phyloP scores from a whole-genome alignment of 208 protist species.

The Blechomonas ayalai region DNA sequence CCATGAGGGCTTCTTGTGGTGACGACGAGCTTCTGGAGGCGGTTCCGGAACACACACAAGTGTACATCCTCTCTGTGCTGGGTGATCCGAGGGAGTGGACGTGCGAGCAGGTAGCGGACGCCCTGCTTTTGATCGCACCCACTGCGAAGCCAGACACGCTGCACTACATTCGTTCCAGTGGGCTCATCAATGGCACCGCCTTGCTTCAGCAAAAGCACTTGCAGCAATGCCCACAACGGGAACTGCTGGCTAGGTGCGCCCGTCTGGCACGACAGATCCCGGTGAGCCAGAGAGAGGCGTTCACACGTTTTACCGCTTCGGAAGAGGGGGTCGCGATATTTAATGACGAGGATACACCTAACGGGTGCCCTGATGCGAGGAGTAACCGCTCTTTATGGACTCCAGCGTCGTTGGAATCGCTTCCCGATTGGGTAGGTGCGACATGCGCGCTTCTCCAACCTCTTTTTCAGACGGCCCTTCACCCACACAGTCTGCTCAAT shows the following conservation, averaged over 20 bases:
- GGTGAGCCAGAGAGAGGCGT: conserved; percentile 5
- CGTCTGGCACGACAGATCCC: conserved; percentile 8
- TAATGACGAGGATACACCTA: background rate
- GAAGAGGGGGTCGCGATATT: background rate
- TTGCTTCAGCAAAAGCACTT: too few species aligned
- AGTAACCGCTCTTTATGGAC: background rate
- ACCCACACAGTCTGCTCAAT: conserved; percentile 5
- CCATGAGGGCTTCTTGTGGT: conserved; percentile 7
- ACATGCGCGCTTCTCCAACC: conserved; percentile 14
- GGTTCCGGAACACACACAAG: conserved; percentile 11
- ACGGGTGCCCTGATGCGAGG: background rate
- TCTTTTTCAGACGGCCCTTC: conserved; percentile 11
- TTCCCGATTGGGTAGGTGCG: conserved; percentile 12
- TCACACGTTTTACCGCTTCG: conserved; percentile 2
- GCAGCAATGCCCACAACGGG: too few species aligned
- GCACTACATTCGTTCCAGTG: too few species aligned
- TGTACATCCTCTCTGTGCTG: conserved; percentile 5
- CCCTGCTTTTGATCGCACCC: conserved; percentile 8
- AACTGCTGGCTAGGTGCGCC: too few species aligned
- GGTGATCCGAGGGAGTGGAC: conserved; percentile 16
- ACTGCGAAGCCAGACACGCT: conserved; percentile 6
- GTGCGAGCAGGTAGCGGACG: conserved; percentile 11
- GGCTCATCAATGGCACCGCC: too few species aligned
- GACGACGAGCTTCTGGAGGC: conserved; percentile 8
- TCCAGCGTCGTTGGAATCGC: conserved; percentile 1